Evolutionary conservation across 345 rosid genomes (phyloP).

Genomic region (Salix exigua): DNA sequence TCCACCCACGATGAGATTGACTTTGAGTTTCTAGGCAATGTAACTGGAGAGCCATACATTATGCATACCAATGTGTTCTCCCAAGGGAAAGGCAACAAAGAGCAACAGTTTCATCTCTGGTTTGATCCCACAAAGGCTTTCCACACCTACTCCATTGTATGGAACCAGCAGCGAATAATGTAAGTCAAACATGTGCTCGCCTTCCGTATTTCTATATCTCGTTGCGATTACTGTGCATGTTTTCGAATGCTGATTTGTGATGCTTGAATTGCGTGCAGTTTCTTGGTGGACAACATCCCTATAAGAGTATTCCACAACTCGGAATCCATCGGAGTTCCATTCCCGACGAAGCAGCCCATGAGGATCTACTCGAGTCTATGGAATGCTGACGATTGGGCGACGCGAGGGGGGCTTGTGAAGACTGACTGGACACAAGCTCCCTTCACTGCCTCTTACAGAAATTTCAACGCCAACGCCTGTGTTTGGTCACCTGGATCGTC

Average conservation of each 20-base stretch:
- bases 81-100: constrained; percentile 5
- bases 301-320: constrained; percentile 11
- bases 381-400: constrained; percentile 18
- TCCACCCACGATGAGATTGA: constrained; percentile 13
- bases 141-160: constrained; percentile 7
- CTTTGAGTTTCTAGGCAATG: constrained; percentile 5
- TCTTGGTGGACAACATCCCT: constrained; percentile 12
- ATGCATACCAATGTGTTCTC: constrained; percentile 9
- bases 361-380: constrained; percentile 5
- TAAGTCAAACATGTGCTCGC: not conserved
- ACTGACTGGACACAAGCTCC: constrained; percentile 16
- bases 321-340: constrained; percentile 1
- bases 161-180: constrained; percentile 9
- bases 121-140: constrained; percentile 15
- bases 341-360: constrained; percentile 14
- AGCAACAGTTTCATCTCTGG: constrained; percentile 15
- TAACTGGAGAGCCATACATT: constrained; percentile 10
- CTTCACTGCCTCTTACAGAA: constrained; percentile 1
- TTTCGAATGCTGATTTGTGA: not conserved
- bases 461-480: constrained; percentile 3
- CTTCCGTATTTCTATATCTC: not conserved
- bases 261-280: not conserved
- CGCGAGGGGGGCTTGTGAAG: constrained; percentile 12
- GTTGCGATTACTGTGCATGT: not conserved
- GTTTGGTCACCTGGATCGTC: not conserved